Percentiles rank a stretch among this genome's conserved stretches.
phyloP scores from a whole-genome alignment of 2,329 filamentous ascomycete genomes.

The Sarocladium kiliense region DNA sequence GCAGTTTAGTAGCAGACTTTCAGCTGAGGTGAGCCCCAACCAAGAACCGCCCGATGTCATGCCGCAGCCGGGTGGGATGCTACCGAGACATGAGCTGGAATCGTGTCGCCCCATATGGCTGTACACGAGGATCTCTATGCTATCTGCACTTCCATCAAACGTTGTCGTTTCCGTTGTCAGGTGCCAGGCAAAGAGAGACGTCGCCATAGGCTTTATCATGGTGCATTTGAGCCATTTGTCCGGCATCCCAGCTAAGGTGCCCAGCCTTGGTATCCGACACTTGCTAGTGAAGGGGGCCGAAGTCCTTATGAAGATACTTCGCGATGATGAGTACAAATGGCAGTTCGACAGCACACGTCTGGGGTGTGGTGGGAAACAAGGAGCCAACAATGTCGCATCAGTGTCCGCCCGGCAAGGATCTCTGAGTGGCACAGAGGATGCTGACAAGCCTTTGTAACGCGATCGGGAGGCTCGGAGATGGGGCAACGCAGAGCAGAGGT shows the following conservation, averaged over 20 bases:
- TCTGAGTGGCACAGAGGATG: not conserved
- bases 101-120: not conserved
- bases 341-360: no score
- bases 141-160: not conserved
- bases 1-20: not conserved
- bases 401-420: not conserved
- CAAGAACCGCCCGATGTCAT: not conserved
- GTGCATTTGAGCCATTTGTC: no score
- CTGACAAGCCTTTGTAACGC: not conserved
- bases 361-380: no score
- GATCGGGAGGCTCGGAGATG: conserved; percentile 1
- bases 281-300: no score
- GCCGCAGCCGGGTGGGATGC: not conserved
- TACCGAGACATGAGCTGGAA: not conserved
- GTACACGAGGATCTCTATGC: not conserved
- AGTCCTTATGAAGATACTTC: no score
- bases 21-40: conserved; percentile 5
- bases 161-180: not conserved
- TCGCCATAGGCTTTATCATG: no score
- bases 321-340: no score
- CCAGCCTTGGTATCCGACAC: no score
- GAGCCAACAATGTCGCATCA: no score
- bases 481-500: not conserved
- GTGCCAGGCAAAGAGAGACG: no score
- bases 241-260: no score